Base-by-base conservation (phyloP, 768 basidiomycete species). In the Favolaschia claudopus region DNA sequence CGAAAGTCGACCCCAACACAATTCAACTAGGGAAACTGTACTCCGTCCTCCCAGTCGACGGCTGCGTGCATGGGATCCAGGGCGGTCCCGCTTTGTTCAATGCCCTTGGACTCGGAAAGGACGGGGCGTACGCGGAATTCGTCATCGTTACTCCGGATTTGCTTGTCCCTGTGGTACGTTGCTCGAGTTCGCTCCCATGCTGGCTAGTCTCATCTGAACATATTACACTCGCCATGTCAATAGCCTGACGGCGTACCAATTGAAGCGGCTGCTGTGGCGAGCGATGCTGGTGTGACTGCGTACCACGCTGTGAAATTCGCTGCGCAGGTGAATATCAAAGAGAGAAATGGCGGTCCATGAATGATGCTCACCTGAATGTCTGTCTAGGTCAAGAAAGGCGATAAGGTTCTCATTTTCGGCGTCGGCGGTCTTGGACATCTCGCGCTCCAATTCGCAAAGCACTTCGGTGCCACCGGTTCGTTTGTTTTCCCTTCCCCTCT, bases 391-490 rank as follows among this genome's bases (percentile, higher is more conserved):
- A 66, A 56, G 33, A 17, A 14, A 19, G 62, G 65, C 6, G 54
- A 55, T 9, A 66, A 63, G 34, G 65, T 70, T 15, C 28, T 67
- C 15, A 59, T 58, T 10, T 64, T 63, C 33, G 65, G 64, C 4
- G 42, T 65, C 34, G 63, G 63, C 1, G 64, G 64, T 3, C 60
- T 65, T 5, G 66, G 64, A 2, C 63, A 64, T 31, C 53, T 65
- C 2, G 64, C 59, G 5, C 40, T 69, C 15, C 69, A 71, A 44
- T 60, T 65, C 33, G 66, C 65, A 4, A 61, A 62, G 56, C 59
- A 63, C 57, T 65, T 61, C 50, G 70, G 67, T 9, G 70, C 70
- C 34, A 65, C 65, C 24, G 64, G 61, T 65, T 38, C 22, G 51
- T 9, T 22, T 4, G n/a, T 13, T 3, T 22, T n/a, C n/a, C n/a